Evolutionary conservation across 192 early-diverging fungal species (phyloP).

Genomic region (Backusella tuberculispora): DNA sequence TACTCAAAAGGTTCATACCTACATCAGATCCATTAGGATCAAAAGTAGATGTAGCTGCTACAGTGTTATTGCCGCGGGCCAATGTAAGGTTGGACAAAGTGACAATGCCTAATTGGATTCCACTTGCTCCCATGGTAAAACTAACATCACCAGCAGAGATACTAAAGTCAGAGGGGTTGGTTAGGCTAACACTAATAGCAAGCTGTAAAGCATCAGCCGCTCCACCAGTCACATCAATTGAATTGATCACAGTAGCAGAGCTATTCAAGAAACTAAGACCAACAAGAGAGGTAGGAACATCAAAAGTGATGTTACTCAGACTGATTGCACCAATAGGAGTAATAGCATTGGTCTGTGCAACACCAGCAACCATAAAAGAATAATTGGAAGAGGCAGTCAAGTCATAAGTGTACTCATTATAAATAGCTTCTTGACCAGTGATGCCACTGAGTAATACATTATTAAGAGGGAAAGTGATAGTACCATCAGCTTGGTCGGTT

Average conservation of each 20-base stretch:
- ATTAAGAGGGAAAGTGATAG: conserved; percentile 52
- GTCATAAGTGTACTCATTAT: conserved; percentile 55
- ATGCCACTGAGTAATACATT: conserved; percentile 48
- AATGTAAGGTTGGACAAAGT: conserved; percentile 49
- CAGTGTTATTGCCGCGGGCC: conserved; percentile 45
- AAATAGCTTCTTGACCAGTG: conserved; percentile 46
- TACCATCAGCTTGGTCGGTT: conserved; percentile 46
- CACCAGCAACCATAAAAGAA: conserved; percentile 50
- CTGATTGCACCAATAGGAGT: conserved; percentile 60
- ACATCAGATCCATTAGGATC: conserved; percentile 47
- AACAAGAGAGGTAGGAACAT: conserved; percentile 47
- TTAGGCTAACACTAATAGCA: conserved; percentile 46
- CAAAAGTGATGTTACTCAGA: conserved; percentile 57
- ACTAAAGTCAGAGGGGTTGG: conserved; percentile 49
- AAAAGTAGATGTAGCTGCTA: conserved; percentile 48
- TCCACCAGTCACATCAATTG: conserved; percentile 60
- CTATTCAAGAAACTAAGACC: conserved; percentile 64
- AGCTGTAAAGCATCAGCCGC: conserved; percentile 42
- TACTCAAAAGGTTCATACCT: conserved; percentile 51
- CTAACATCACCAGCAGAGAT: conserved; percentile 57
- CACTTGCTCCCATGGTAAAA: conserved; percentile 48
- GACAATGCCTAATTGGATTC: conserved; percentile 51
- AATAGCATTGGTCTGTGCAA: conserved; percentile 50
- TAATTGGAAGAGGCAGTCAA: conserved; percentile 47
- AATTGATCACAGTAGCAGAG: conserved; percentile 52